Conservation (phyloP, 2,329 filamentous ascomycete genomes). For the Alternaria tenuissima region DNA sequence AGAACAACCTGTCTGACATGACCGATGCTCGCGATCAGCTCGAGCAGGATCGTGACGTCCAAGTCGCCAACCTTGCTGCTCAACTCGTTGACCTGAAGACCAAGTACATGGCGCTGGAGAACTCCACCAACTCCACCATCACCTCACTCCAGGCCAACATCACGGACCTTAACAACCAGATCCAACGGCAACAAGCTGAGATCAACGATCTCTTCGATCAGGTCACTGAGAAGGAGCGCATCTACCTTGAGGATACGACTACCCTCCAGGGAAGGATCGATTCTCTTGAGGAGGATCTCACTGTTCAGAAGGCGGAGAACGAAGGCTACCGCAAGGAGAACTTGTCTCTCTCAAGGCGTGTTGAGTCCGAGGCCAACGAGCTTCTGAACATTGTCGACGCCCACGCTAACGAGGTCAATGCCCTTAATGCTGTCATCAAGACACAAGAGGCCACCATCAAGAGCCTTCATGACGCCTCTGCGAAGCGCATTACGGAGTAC, state of each 20-base stretch:
- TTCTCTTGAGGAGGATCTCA: conserved; percentile 32
- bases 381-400: conserved; percentile 40
- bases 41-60: conserved; percentile 40
- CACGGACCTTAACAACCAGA: conserved; percentile 51
- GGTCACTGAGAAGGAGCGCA: conserved; percentile 33
- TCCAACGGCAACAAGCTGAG: conserved; percentile 49
- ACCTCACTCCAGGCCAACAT: conserved; percentile 49
- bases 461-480: conserved; percentile 38
- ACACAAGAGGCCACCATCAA: conserved; percentile 52
- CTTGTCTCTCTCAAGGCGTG: conserved; percentile 36
- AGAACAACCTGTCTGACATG: conserved; percentile 34
- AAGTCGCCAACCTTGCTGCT: conserved; percentile 46
- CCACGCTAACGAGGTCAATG: conserved; percentile 40
- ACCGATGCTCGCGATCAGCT: conserved; percentile 44
- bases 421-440: conserved; percentile 49
- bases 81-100: conserved; percentile 45
- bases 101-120: conserved; percentile 45
- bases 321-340: conserved; percentile 39
- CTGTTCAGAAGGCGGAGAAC: conserved; percentile 32
- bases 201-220: conserved; percentile 47
- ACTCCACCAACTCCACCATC: conserved; percentile 42
- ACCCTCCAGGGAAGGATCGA: conserved; percentile 35
- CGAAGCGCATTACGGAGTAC: conserved; percentile 34
- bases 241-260: conserved; percentile 39
- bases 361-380: conserved; percentile 41